Conservation (phyloP, 2,329 filamentous ascomycete genomes). For the Penicillium sp. region DNA sequence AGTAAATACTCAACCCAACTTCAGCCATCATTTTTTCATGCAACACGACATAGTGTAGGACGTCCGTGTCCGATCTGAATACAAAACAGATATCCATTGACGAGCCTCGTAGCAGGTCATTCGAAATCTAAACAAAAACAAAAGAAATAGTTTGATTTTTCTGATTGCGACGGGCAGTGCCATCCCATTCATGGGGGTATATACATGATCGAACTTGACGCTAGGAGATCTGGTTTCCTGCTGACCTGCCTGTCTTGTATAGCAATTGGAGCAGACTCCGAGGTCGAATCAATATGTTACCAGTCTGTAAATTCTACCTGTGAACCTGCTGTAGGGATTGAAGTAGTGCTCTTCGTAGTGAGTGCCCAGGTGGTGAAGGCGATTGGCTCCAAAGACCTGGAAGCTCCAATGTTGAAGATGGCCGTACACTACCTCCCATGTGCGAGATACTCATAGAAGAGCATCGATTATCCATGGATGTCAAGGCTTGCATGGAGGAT, state of each 20-base stretch:
- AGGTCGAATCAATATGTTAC: conserved; percentile 16
- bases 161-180: conserved; percentile 7
- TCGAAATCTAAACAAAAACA: conserved; percentile 18
- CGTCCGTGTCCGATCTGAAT: conserved; percentile 11
- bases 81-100: conserved; percentile 30
- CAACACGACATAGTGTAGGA: conserved; percentile 21
- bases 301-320: background rate
- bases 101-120: conserved; percentile 17
- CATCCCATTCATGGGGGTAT: conserved; percentile 8
- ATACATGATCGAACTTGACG: conserved; percentile 8
- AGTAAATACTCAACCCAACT: conserved; percentile 36
- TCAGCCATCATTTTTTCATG: conserved; percentile 18
- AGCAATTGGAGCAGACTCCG: conserved; percentile 10
- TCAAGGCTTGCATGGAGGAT: no score
- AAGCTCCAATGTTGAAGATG: no score
- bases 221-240: conserved; percentile 5
- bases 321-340: background rate
- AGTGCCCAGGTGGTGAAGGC: no score
- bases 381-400: background rate
- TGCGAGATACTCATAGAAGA: no score
- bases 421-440: no score
- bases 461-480: no score
- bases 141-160: conserved; percentile 11
- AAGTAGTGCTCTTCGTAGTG: background rate
- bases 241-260: conserved; percentile 12